A percentile compares a stretch with the other conserved stretches of the same genome.
These are phyloP conservation scores for Cordyceps farinosa DNA, from an alignment of 2,329 filamentous ascomycete genomes.

Conservation along the genomic window DNA sequence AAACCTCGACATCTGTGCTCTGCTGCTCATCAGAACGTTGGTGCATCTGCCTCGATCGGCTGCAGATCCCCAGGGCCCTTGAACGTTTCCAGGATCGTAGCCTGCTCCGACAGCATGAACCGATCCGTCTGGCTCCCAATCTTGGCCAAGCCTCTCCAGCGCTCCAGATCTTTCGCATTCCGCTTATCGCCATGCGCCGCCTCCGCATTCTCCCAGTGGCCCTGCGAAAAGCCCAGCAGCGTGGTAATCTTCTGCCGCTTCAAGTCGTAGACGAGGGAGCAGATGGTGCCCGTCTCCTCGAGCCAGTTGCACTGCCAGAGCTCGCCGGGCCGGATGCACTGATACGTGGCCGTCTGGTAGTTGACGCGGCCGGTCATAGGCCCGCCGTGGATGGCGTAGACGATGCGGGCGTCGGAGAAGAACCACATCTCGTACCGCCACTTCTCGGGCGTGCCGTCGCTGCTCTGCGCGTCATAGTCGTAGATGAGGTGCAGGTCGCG, in stretches of 20 bases:
- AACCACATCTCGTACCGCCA: constrained; percentile 63
- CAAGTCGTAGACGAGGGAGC: constrained; percentile 55
- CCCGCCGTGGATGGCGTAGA: constrained; percentile 58
- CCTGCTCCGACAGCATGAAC: too few species aligned
- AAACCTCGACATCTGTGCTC: too few species aligned
- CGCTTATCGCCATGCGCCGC: constrained; percentile 55
- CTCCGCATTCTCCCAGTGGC: constrained; percentile 50
- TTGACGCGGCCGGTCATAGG: constrained; percentile 55
- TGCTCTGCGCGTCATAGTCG: constrained; percentile 50
- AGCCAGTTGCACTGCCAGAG: constrained; percentile 60
- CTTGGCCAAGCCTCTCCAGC: neutral
- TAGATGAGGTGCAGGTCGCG: constrained; percentile 53
- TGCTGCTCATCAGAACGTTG: too few species aligned
- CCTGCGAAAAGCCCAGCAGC: constrained; percentile 51
- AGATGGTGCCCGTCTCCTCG: constrained; percentile 56
- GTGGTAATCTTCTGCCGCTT: constrained; percentile 45
- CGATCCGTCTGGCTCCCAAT: too few species aligned
- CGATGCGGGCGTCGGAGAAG: constrained; percentile 49
- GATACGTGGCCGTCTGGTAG: constrained; percentile 52
- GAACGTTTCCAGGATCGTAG: too few species aligned
- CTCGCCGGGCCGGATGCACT: constrained; percentile 55
- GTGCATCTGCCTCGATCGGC: too few species aligned
- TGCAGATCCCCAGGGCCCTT: too few species aligned
- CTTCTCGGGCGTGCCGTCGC: constrained; percentile 49
- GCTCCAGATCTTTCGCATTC: constrained; percentile 33